A percentile compares a stretch with the other conserved stretches of the same genome.
These are phyloP conservation scores for Curvularia lunata DNA, from an alignment of 2,329 filamentous ascomycete genomes.

Conservation along the genomic window DNA sequence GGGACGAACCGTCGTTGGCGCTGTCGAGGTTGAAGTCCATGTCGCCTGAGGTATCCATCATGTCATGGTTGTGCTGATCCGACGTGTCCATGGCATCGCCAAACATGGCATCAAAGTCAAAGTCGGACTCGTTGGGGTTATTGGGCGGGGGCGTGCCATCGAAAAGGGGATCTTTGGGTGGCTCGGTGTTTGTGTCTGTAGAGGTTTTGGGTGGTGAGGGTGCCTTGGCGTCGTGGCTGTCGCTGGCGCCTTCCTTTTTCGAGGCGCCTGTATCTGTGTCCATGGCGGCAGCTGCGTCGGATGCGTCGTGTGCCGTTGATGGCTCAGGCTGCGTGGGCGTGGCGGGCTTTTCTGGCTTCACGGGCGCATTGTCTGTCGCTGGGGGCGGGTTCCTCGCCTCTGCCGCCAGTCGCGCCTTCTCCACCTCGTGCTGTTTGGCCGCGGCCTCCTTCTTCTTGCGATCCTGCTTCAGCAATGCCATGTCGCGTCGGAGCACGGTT, in stretches of 20 bases:
- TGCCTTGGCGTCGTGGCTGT: constrained; percentile 13
- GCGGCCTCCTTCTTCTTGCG: constrained; percentile 47
- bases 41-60: constrained; percentile 38
- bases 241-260: constrained; percentile 17
- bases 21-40: constrained; percentile 45
- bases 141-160: constrained; percentile 39
- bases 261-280: constrained; percentile 19
- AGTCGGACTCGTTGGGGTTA: constrained; percentile 44
- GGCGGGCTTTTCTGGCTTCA: constrained; percentile 23
- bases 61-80: constrained; percentile 27
- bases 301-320: constrained; percentile 6
- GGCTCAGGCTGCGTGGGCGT: constrained; percentile 22
- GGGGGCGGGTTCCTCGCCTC: constrained; percentile 27
- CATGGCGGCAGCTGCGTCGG: constrained; percentile 16
- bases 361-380: constrained; percentile 14
- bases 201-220: constrained; percentile 13
- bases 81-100: constrained; percentile 39
- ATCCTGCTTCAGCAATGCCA: constrained; percentile 45
- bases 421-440: constrained; percentile 39
- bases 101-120: constrained; percentile 50
- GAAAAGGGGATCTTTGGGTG: constrained; percentile 38
- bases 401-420: constrained; percentile 41
- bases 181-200: constrained; percentile 24
- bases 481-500: constrained; percentile 45
- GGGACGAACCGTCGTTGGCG: constrained; percentile 34